Conservation (phyloP, 257 asterid species). For the Nicotiana obtusifolia region DNA sequence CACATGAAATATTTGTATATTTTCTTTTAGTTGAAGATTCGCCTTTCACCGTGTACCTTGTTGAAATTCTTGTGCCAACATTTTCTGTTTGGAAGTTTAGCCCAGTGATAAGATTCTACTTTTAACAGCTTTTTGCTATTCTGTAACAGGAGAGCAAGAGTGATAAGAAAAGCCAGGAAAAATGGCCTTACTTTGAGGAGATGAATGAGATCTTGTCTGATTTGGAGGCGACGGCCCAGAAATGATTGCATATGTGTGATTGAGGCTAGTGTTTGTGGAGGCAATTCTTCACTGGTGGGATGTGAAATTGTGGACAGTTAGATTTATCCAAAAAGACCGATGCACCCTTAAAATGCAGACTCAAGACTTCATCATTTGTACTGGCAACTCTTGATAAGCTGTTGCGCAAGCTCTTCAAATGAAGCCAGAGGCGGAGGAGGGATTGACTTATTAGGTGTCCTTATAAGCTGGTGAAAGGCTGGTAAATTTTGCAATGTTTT, state of each 20-base stretch:
- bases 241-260: conserved; percentile 21
- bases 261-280: neutral
- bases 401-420: neutral
- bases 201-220: conserved; percentile 42
- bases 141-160: conserved; percentile 51
- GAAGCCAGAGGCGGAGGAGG: neutral
- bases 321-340: neutral
- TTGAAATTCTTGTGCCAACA: neutral
- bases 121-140: neutral
- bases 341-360: neutral
- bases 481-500: neutral
- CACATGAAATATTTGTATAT: neutral
- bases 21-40: neutral
- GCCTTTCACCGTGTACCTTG: neutral
- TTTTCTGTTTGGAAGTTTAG: neutral
- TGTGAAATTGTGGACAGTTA: neutral
- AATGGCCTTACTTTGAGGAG: conserved; percentile 67
- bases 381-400: neutral
- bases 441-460: neutral
- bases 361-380: neutral
- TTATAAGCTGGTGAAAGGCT: neutral
- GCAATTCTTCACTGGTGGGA: neutral
- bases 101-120: neutral
- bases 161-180: conserved; percentile 30
- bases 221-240: conserved; percentile 27